Percentiles rank a stretch among this genome's conserved stretches.
phyloP scores from a whole-genome alignment of 805 yeast genomes.

The Wickerhamomyces canadensis region DNA sequence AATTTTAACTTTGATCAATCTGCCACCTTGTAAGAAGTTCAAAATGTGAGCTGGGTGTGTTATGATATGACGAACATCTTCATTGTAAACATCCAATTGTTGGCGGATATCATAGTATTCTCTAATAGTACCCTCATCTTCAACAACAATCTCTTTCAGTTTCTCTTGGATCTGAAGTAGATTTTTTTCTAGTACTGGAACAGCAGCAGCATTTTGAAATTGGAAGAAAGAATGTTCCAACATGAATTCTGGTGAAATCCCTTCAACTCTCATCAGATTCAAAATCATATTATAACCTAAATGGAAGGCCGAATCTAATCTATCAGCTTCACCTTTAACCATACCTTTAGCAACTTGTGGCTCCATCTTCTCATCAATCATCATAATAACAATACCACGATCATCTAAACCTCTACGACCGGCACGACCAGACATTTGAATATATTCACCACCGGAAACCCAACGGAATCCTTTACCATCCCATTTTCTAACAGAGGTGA shows the following conservation, averaged over 20 bases:
- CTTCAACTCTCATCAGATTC: conserved; percentile 94
- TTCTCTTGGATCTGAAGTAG: conserved; percentile 48
- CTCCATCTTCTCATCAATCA: conserved; percentile 99
- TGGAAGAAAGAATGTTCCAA: conserved; percentile 90
- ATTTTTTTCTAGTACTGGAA: conserved; percentile 75
- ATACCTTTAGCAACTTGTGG: conserved; percentile 98
- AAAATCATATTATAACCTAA: conserved; percentile 96
- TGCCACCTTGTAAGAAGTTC: conserved; percentile 83
- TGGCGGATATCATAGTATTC: conserved; percentile 80
- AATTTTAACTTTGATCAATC: conserved; percentile 67
- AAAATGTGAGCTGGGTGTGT: conserved; percentile 88
- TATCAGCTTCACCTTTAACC: conserved; percentile 99
- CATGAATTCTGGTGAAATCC: conserved; percentile 97
- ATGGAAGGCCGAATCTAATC: conserved; percentile 96
- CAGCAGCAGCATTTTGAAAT: conserved; percentile 88
- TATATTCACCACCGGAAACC: conserved; percentile 99
- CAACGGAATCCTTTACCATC: conserved; percentile 97
- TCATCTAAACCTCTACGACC: conserved; percentile 99
- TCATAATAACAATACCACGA: conserved; percentile 97
- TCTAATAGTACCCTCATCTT: conserved; percentile 66
- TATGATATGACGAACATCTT: conserved; percentile 73
- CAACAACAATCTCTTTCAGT: conserved; percentile 47
- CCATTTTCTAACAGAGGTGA: conserved; percentile 96
- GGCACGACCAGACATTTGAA: conserved; percentile 99
- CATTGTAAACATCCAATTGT: conserved; percentile 64